Conservation (phyloP, 176 grass and related monocot genomes). For the Cenchrus purpureus region DNA sequence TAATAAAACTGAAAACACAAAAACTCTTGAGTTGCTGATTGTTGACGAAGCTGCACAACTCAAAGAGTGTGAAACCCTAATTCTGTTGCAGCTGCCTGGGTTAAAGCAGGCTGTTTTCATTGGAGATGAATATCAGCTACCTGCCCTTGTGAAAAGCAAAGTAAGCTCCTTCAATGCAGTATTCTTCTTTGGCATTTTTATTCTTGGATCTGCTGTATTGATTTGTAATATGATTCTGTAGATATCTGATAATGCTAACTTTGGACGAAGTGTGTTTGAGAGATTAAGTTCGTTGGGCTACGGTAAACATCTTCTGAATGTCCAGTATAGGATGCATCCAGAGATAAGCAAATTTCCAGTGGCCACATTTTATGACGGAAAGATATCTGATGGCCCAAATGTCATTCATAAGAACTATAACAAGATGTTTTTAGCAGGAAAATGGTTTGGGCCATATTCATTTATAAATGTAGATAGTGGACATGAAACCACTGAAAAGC, state of each 20-base stretch:
- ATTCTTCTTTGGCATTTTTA: neutral
- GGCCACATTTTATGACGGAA: slow-evolving; percentile 51
- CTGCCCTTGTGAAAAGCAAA: slow-evolving; percentile 68
- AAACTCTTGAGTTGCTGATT: slow-evolving; percentile 44
- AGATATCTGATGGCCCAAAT: slow-evolving; percentile 56
- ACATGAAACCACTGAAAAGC: slow-evolving; percentile 42
- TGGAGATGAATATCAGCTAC: slow-evolving; percentile 67
- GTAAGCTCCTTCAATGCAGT: slow-evolving; percentile 10
- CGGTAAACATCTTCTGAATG: slow-evolving; percentile 61
- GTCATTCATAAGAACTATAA: slow-evolving; percentile 41
- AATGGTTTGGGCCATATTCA: slow-evolving; percentile 59
- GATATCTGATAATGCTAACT: slow-evolving; percentile 52
- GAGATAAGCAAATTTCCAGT: slow-evolving; percentile 70
- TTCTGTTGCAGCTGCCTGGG: slow-evolving; percentile 50
- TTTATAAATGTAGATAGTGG: slow-evolving; percentile 65
- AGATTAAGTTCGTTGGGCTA: slow-evolving; percentile 59
- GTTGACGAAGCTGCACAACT: slow-evolving; percentile 77
- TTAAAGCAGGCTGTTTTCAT: slow-evolving; percentile 58
- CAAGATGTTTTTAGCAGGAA: slow-evolving; percentile 37
- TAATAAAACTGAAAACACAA: neutral
- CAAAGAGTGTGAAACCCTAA: slow-evolving; percentile 72
- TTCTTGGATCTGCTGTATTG: neutral
- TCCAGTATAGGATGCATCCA: slow-evolving; percentile 79
- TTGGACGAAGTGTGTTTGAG: slow-evolving; percentile 64
- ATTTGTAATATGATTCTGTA: slow-evolving; percentile 30